Evolutionary conservation across 1,139 yeast genomes (phyloP), one percentile per base, ranked within the genome.

Genomic region (Spathaspora sp.): DNA sequence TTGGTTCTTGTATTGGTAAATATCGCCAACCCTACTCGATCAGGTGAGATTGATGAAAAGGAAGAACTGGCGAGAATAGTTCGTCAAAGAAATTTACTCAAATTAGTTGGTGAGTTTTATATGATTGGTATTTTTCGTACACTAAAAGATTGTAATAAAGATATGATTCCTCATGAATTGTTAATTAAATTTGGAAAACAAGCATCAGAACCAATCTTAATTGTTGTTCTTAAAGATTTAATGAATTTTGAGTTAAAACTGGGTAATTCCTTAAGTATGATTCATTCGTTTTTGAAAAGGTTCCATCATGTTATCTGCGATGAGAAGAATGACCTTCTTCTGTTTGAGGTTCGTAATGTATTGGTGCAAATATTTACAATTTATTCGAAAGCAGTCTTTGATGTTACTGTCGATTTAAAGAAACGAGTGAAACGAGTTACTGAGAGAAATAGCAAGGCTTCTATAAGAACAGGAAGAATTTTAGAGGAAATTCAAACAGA

Each of bases 401-500:
- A 66, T 2, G 61, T 67, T 18, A 58, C 82, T 1, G 57, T 60
- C 5, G 61, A 60, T 1, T 54, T 75, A 27, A 72, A 77, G 44
- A 58, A 61, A 25, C 58, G 61, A 16, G 61, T 78, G 1, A 57
- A 61, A 18, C 67, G 67, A 20, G 58, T 74, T 24, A 68, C 67
- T 13, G 60, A 65, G 18, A 70, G 70, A 38, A 80, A 78, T 51
- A 74, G 74, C 45, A 76, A 74, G 46, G 79, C 84, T 1, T 81
- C 85, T 43, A 77, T 86, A 44, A 74, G 86, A 55, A 81, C 86
- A 1, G 96, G 96, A 25, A 78, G 76, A 52, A 61, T 80, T 4
- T 63, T 80, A 24, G 89, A 84, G 34, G 84, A 81, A 40, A 65
- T 74, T 37, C 71, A 74, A 39, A 64, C 60, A 1, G 76, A 72